A percentile compares a stretch with the other conserved stretches of the same genome.
Evolutionary conservation across 331 rosid species (phyloP).

Genomic region (Cydonia oblonga): DNA sequence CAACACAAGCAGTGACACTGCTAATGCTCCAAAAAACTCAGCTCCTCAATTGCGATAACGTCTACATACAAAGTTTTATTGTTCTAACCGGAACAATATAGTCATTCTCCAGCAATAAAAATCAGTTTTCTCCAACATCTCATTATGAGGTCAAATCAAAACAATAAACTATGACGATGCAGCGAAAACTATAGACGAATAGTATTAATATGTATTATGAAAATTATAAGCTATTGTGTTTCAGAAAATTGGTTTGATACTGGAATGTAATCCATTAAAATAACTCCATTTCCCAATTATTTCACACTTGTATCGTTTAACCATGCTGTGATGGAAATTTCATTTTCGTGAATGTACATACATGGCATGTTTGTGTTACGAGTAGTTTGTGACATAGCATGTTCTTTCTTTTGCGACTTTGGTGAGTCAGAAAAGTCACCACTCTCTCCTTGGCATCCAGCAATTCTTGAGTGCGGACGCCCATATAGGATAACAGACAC

Average conservation of each 20-base stretch:
- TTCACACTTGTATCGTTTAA: background rate
- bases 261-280: background rate
- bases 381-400: background rate
- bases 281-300: background rate
- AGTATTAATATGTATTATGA: background rate
- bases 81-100: too few species aligned
- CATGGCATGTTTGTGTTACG: background rate
- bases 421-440: background rate
- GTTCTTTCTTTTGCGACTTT: background rate
- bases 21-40: background rate
- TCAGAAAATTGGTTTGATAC: background rate
- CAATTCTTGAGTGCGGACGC: background rate
- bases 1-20: too few species aligned
- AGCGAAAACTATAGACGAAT: background rate
- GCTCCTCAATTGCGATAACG: background rate
- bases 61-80: too few species aligned
- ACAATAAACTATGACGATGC: background rate
- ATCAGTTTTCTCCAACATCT: background rate
- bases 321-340: background rate
- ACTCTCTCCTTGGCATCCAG: too few species aligned
- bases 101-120: background rate
- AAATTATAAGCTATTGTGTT: too few species aligned
- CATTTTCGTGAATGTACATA: background rate
- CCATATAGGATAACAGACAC: too few species aligned
- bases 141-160: background rate